Base-by-base conservation (phyloP, 176 grass and related monocot species). In the Themeda triandra region DNA sequence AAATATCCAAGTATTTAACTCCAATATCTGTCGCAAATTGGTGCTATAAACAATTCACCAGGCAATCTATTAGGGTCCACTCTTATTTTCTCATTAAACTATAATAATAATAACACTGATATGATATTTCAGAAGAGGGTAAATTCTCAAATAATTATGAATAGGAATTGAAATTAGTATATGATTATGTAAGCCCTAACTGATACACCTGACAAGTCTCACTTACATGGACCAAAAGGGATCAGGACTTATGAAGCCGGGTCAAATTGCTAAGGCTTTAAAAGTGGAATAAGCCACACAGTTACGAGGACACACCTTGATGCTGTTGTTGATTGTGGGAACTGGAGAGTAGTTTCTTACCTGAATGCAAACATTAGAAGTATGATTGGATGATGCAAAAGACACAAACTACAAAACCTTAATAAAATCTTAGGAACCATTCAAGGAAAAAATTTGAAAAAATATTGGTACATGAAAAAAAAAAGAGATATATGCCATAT, bases 261-360 rank as follows among this genome's bases (percentile, higher is more conserved):
- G 27, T 73, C 41, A 58, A 69, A 68, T n/a, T 27, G 32, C 21
- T 79, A 78, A 75, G 33, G 45, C 56, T 62, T 85, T 29, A 63
- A 9, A 76, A 44, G 69, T 63, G 51, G 60, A 23, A 36, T 69
- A 64, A 86, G 45, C 15, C 41, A 78, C 77, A 29, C 24, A 73
- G 53, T 76, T 78, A 82, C 13, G 81, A 86, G 69, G 25, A 87
- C 85, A 76, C 32, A 95, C 96, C 96, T 98, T 98, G 68, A 98
- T 98, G 66, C 93, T 95, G 64, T 98, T 98, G 85, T 95, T 98
- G 56, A 98, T 95, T 69, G 91, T 90, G 81, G 96, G 96, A 46
- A 90, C 75, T 75, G 87, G 91, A 83, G 82, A 28, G 59, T 95
- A 98, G 79, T 98, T 98, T 28, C 85, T 89, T 27, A 98, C 96